phyloP scores from a whole-genome alignment of 208 protist genomes.

The Strigomonas culicis region DNA sequence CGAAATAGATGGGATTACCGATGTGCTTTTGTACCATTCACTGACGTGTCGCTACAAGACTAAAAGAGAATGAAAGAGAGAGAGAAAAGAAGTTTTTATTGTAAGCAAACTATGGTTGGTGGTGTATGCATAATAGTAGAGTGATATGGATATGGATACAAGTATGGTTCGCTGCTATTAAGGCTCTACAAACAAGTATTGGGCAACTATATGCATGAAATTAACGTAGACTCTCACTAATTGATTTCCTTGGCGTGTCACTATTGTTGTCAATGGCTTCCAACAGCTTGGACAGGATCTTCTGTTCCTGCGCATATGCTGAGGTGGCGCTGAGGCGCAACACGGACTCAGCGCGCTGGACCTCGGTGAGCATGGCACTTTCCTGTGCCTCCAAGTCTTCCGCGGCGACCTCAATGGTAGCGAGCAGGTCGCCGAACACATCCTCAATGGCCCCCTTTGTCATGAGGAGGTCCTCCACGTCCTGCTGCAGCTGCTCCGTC shows the following conservation, averaged over 20 bases:
- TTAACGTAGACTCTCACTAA: too few species aligned
- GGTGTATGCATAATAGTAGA: too few species aligned
- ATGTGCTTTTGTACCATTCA: too few species aligned
- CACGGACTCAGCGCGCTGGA: conserved; percentile 20
- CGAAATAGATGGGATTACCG: too few species aligned
- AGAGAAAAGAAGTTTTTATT: not conserved
- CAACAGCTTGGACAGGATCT: conserved; percentile 9
- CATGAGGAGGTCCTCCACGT: conserved; percentile 6
- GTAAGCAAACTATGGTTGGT: too few species aligned
- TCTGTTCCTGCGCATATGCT: conserved; percentile 15
- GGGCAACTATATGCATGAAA: too few species aligned
- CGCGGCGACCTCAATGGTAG: conserved; percentile 19
- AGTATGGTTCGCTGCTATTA: too few species aligned
- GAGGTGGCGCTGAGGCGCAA: conserved; percentile 6
- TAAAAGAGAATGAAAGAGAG: too few species aligned
- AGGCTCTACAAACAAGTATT: too few species aligned
- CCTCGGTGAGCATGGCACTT: conserved; percentile 13
- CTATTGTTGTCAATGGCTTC: conserved; percentile 8
- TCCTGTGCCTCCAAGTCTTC: conserved; percentile 12
- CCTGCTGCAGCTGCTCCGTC: conserved; percentile 14
- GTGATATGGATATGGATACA: too few species aligned
- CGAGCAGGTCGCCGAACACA: conserved; percentile 6
- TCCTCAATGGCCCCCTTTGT: conserved; percentile 11
- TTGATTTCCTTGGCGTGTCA: too few species aligned
- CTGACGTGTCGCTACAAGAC: not conserved